Base-by-base conservation (phyloP, 805 yeast species). In the Metschnikowia colocasiae region DNA sequence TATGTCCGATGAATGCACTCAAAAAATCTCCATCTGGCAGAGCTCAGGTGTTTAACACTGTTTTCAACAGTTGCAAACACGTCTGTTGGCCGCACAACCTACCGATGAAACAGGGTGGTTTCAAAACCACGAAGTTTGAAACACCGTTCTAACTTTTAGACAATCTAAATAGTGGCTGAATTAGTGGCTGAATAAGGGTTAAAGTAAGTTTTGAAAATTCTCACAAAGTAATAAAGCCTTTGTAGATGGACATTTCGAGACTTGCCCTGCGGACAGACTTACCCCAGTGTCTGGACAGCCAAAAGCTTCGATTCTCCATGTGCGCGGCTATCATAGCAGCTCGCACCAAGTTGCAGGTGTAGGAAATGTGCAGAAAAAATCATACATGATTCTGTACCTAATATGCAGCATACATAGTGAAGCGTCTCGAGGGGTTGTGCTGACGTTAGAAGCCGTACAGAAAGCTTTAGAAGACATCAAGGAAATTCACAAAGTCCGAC, bases 251-350 rank as follows among this genome's bases (percentile, higher is more conserved):
- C 18, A 22, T 13, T 8, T 13, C 7, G 8, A 22, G 13, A 13
- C 23, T 18, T 38, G 7, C 33, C 20, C 7, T 9, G 40, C 40
- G 16, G 20, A n/a, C 13, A 12, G 12, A 36, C 19, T 15, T 15
- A 36, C 40, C 19, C 32, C 23, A 15, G 32, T 26, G 15, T 26
- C 18, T 12, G n/a, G 41, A 38, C 42, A 27, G 26, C 18, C 41
- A 12, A 30, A 31, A 31, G 34, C 34, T 35, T 20, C 9, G 26
- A 22, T 35, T 22, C 23, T 12, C 15, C 41, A 27, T 19, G 10
- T 39, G 42, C 42, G 42, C 34, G 42, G 42, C 42, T 39, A 39
- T 39, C 42, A 13, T 13, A 30, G 16, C 42, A 39, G 25, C 22
- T 18, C 42, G 42, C 42, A 20, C 34, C 20, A n/a, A n/a, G 33